phyloP scores from a whole-genome alignment of 2,329 filamentous ascomycete species.

The Fusarium dlaminii region DNA sequence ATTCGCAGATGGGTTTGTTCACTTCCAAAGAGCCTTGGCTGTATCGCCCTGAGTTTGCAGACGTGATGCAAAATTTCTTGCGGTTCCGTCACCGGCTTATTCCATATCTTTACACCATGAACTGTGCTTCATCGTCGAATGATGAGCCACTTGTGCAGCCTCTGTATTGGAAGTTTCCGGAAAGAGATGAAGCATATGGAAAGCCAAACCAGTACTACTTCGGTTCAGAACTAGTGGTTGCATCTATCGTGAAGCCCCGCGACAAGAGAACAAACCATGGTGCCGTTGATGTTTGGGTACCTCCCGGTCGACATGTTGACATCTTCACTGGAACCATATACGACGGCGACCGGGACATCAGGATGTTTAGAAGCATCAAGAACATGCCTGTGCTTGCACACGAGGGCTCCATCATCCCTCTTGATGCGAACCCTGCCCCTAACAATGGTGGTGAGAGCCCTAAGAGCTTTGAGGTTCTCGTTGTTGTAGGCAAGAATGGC shows the following conservation, averaged over 20 bases:
- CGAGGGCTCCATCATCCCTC: constrained; percentile 67
- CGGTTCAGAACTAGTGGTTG: constrained; percentile 64
- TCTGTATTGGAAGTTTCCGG: constrained; percentile 69
- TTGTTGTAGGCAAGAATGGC: constrained; percentile 59
- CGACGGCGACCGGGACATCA: constrained; percentile 63
- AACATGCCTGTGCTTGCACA: constrained; percentile 62
- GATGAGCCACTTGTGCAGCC: constrained; percentile 66
- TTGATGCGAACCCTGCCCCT: constrained; percentile 57
- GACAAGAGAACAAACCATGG: constrained; percentile 58
- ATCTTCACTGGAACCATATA: constrained; percentile 67
- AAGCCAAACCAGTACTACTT: constrained; percentile 69
- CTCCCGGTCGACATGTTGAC: constrained; percentile 63
- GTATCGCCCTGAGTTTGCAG: constrained; percentile 56
- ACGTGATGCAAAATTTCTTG: constrained; percentile 60
- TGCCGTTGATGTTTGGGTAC: constrained; percentile 64
- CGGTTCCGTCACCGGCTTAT: constrained; percentile 66
- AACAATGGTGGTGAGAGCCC: constrained; percentile 60
- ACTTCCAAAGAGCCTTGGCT: constrained; percentile 71
- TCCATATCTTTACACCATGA: constrained; percentile 69
- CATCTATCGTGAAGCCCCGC: constrained; percentile 63
- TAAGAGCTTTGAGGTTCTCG: constrained; percentile 57
- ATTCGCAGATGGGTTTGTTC: constrained; percentile 67
- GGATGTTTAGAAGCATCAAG: constrained; percentile 59
- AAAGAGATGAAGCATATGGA: constrained; percentile 62
- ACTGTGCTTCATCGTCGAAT: constrained; percentile 54